Percentiles rank a stretch among this genome's conserved stretches.
Evolutionary conservation across 768 basidiomycete species (phyloP).

Genomic region (Lanmaoa rubissima): DNA sequence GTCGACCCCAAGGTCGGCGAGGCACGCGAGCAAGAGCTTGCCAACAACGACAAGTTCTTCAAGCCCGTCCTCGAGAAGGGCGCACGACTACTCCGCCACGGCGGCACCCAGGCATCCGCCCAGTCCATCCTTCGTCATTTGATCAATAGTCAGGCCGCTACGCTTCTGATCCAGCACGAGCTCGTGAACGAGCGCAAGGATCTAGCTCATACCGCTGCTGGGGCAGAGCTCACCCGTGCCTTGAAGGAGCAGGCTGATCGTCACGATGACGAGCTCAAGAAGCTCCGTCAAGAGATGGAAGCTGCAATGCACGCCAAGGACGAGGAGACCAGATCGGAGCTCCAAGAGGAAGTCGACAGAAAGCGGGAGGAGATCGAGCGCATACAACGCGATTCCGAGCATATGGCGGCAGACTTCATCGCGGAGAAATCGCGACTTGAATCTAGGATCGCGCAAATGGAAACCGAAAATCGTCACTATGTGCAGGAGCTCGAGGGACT

Average conservation of each 20-base stretch:
- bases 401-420: conserved; percentile 39
- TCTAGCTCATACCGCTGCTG: conserved; percentile 52
- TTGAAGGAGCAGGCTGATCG: conserved; percentile 45
- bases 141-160: conserved; percentile 38
- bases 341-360: conserved; percentile 43
- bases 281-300: conserved; percentile 47
- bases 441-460: conserved; percentile 28
- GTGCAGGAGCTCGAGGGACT: conserved; percentile 21
- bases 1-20: conserved; percentile 39
- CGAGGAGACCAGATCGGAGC: conserved; percentile 44
- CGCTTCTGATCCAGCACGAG: conserved; percentile 55
- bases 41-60: conserved; percentile 44
- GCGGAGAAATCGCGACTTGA: conserved; percentile 37
- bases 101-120: conserved; percentile 40
- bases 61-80: conserved; percentile 50
- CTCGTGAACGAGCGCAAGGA: conserved; percentile 48
- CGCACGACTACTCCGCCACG: conserved; percentile 43
- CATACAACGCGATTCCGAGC: conserved; percentile 39
- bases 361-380: conserved; percentile 45
- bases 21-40: conserved; percentile 47
- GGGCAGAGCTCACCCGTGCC: conserved; percentile 50
- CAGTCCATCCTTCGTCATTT: conserved; percentile 43
- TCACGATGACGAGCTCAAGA: conserved; percentile 47
- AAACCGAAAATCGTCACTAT: conserved; percentile 20
- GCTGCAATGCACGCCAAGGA: conserved; percentile 44